Evolutionary conservation across 169 alveolate genomes (phyloP).

Genomic region (Cryptosporidium tyzzeri): DNA sequence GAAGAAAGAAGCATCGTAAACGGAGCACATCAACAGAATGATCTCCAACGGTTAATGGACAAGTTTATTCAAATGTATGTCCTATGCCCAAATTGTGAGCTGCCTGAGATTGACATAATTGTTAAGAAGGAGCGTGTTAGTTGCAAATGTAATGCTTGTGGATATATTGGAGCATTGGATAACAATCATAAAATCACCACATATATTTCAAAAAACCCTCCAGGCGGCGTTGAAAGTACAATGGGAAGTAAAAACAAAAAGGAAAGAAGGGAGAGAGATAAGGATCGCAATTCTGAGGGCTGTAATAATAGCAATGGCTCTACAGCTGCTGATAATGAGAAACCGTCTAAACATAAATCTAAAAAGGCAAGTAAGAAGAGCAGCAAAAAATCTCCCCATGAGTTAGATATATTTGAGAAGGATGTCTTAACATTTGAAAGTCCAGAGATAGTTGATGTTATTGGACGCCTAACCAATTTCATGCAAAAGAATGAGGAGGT

Average conservation of each 20-base stretch:
- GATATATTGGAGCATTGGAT: slow-evolving; percentile 93
- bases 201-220: slow-evolving; percentile 96
- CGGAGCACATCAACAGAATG: slow-evolving; percentile 93
- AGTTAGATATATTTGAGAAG: slow-evolving; percentile 59
- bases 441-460: slow-evolving; percentile 85
- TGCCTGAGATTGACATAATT: slow-evolving; percentile 96
- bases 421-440: slow-evolving; percentile 83
- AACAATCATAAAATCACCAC: slow-evolving; percentile 95
- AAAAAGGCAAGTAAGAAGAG: slow-evolving; percentile 45
- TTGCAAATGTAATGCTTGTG: slow-evolving; percentile 97
- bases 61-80: slow-evolving; percentile 98
- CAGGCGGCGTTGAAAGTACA: slow-evolving; percentile 84
- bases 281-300: slow-evolving; percentile 11
- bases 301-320: background rate
- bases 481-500: slow-evolving; percentile 78
- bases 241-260: slow-evolving; percentile 78
- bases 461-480: slow-evolving; percentile 83
- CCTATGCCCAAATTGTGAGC: slow-evolving; percentile 96
- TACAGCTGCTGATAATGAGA: background rate
- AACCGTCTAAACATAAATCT: slow-evolving; percentile 1
- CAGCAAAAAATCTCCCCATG: slow-evolving; percentile 34
- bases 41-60: slow-evolving; percentile 93
- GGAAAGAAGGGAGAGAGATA: slow-evolving; percentile 35
- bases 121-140: slow-evolving; percentile 90
- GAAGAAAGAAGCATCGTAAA: slow-evolving; percentile 96